Evolutionary conservation across 805 yeast genomes (phyloP).

Genomic region (Candida boleticola): DNA sequence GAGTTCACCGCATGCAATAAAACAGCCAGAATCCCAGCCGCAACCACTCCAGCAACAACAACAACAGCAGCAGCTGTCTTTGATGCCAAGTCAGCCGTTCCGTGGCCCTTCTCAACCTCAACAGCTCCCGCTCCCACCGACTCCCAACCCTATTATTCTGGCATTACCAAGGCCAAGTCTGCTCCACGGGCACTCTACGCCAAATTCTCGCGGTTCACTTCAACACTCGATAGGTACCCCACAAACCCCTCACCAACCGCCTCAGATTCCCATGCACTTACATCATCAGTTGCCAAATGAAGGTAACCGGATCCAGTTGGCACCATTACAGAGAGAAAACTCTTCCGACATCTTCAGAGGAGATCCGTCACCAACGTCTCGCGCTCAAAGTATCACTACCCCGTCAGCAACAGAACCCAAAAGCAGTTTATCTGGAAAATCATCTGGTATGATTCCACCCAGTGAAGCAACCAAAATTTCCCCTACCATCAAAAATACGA

Average conservation of each 20-base stretch:
- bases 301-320: background rate
- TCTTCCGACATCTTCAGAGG: background rate
- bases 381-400: too few relatives aligned
- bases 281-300: slow-evolving; percentile 2
- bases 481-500: background rate
- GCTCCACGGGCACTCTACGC: background rate
- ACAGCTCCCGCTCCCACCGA: slow-evolving; percentile 7
- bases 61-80: slow-evolving; percentile 4
- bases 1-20: slow-evolving; percentile 5
- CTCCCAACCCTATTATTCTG: background rate
- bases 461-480: background rate
- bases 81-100: slow-evolving; percentile 1
- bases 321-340: background rate
- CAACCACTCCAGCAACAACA: slow-evolving; percentile 8
- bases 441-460: background rate
- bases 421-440: background rate
- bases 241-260: background rate
- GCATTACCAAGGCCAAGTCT: background rate
- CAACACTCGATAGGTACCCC: background rate
- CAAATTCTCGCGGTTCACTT: background rate
- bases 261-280: background rate
- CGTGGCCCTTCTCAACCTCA: slow-evolving; percentile 1
- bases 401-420: too few relatives aligned
- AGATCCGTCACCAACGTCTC: too few relatives aligned
- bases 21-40: too few relatives aligned